phyloP scores from a whole-genome alignment of 1,284 basidiomycete genomes.

The Cryptococcus depauperatus region DNA sequence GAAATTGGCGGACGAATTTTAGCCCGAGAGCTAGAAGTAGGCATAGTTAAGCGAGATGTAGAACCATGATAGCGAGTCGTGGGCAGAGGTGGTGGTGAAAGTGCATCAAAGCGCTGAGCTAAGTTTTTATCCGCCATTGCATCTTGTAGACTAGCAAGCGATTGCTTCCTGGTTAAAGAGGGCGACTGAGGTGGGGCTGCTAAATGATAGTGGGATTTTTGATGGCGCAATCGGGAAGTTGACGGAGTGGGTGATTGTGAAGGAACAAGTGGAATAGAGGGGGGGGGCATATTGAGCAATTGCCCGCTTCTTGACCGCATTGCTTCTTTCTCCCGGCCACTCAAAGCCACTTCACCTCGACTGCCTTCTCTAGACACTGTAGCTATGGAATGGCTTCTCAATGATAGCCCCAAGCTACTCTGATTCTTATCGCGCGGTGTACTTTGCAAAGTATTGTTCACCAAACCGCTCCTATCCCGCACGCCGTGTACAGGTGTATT shows the following conservation, averaged over 20 bases:
- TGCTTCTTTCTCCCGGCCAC: conserved; percentile 13
- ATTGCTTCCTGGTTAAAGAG: conserved; percentile 33
- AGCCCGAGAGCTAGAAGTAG: conserved; percentile 55
- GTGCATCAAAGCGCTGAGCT: background rate
- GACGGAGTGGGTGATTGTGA: conserved; percentile 16
- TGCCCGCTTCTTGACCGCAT: conserved; percentile 15
- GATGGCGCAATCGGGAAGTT: conserved; percentile 31
- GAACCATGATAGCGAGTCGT: conserved; percentile 14
- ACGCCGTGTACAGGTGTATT: conserved; percentile 10
- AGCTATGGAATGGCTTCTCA: conserved; percentile 23
- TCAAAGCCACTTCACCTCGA: conserved; percentile 7
- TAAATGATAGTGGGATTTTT: conserved; percentile 38
- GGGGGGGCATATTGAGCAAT: conserved; percentile 8
- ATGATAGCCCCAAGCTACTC: conserved; percentile 10
- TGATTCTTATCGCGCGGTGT: conserved; percentile 8
- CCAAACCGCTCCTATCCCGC: background rate
- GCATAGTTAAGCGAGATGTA: conserved; percentile 64
- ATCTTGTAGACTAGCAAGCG: conserved; percentile 36
- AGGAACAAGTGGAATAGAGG: conserved; percentile 14
- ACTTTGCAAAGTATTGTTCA: too few relatives aligned
- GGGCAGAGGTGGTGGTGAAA: conserved; percentile 1
- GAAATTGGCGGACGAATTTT: conserved; percentile 65
- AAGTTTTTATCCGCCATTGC: conserved; percentile 5
- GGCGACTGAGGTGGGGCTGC: conserved; percentile 22
- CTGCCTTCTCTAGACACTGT: conserved; percentile 2